Percentiles rank a stretch among this genome's conserved stretches.
Evolutionary conservation across 768 basidiomycete genomes (phyloP).

Genomic region (Lentinus brumalis): DNA sequence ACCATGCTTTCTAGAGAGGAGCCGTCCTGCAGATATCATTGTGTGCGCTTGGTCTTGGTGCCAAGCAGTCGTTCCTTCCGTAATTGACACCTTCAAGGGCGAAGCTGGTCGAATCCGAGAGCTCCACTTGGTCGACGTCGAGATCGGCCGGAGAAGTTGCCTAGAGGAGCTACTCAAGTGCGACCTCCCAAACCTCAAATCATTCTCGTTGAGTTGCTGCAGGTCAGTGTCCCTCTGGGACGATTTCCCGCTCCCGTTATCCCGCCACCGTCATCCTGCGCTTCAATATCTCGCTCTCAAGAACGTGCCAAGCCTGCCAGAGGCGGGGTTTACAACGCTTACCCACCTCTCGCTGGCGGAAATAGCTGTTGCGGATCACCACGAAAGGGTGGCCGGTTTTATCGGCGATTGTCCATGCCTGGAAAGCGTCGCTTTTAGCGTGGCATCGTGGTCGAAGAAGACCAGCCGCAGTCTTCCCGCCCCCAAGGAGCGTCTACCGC

Average conservation of each 20-base stretch:
- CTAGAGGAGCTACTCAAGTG: neutral
- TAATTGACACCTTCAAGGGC: neutral
- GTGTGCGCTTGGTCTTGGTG: neutral
- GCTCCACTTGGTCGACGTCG: neutral
- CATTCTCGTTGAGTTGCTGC: neutral
- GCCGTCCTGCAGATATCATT: neutral
- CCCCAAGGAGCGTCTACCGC: neutral
- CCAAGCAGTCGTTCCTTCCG: neutral
- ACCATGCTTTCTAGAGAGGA: neutral
- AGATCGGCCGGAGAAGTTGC: neutral
- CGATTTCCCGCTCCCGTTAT: neutral
- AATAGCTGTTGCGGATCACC: neutral
- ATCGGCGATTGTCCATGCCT: neutral
- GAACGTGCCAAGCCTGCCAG: neutral
- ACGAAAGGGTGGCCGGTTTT: neutral
- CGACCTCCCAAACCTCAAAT: neutral
- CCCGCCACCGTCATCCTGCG: neutral
- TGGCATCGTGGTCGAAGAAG: neutral
- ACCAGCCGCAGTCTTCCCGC: neutral
- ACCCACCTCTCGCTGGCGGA: neutral
- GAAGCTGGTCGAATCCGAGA: neutral
- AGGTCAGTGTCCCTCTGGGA: neutral
- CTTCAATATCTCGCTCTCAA: neutral
- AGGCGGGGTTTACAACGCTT: neutral
- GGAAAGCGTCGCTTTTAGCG: neutral